Conservation (phyloP, 805 yeast genomes). For the Pichia rugopelliculosa region DNA sequence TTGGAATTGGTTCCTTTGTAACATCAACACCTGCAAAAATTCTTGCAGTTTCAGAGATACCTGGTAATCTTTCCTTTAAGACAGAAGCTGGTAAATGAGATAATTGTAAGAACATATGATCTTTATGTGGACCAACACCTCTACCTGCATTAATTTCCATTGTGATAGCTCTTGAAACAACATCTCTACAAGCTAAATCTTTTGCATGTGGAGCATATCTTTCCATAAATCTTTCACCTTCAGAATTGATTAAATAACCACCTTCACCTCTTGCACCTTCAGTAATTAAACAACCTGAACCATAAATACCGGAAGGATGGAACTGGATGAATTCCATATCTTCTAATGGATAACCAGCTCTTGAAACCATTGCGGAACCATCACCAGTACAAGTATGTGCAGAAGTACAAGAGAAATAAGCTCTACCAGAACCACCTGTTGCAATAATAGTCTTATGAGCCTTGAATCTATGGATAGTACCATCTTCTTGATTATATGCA, state of each 20-base stretch:
- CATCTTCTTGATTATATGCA: slow-evolving; percentile 98
- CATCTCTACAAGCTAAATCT: slow-evolving; percentile 97
- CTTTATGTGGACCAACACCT: slow-evolving; percentile 96
- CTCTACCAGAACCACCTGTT: slow-evolving; percentile 98
- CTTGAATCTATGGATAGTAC: slow-evolving; percentile 95
- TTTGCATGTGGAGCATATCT: slow-evolving; percentile 98
- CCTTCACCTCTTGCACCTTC: slow-evolving; percentile 99
- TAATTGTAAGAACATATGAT: slow-evolving; percentile 91
- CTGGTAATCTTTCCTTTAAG: slow-evolving; percentile 92
- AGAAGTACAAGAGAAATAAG: slow-evolving; percentile 97
- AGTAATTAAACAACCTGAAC: slow-evolving; percentile 97
- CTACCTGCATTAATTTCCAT: slow-evolving; percentile 98
- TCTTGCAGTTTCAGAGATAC: slow-evolving; percentile 97
- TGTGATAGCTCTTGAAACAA: slow-evolving; percentile 95
- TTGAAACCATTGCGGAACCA: slow-evolving; percentile 95
- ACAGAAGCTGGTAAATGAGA: slow-evolving; percentile 90
- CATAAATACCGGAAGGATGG: slow-evolving; percentile 99
- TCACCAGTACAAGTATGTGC: slow-evolving; percentile 99
- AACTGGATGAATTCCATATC: slow-evolving; percentile 97
- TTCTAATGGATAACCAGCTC: slow-evolving; percentile 97
- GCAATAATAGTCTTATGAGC: slow-evolving; percentile 95
- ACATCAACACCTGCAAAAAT: slow-evolving; percentile 99
- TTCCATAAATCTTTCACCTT: slow-evolving; percentile 99
- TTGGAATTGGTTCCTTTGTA: slow-evolving; percentile 98
- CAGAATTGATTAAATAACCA: slow-evolving; percentile 91